These are phyloP conservation scores for Irineochytrium annulatum DNA, from an alignment of 192 early-diverging fungal genomes.

Conservation along the genomic window DNA sequence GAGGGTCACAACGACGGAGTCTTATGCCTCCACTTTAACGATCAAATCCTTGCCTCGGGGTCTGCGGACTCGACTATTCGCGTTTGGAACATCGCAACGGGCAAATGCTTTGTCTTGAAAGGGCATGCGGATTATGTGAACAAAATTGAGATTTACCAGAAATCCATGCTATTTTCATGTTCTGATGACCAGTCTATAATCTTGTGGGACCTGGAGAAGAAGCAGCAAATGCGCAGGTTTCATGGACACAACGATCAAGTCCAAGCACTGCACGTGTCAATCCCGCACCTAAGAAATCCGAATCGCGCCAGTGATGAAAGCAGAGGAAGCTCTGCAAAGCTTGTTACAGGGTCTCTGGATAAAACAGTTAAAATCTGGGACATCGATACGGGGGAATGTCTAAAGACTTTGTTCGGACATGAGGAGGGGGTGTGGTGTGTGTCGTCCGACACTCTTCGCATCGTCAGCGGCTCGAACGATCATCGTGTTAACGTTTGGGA, in stretches of 20 bases:
- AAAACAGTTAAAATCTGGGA: constrained; percentile 91
- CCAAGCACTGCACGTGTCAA: constrained; percentile 32
- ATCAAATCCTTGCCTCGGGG: constrained; percentile 77
- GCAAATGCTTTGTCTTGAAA: constrained; percentile 63
- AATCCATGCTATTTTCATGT: constrained; percentile 65
- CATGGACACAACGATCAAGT: constrained; percentile 45
- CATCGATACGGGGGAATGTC: constrained; percentile 71
- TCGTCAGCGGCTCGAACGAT: constrained; percentile 84
- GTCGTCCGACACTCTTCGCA: constrained; percentile 62
- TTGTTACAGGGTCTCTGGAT: constrained; percentile 89
- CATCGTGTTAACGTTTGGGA: constrained; percentile 92
- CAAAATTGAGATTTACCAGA: constrained; percentile 68
- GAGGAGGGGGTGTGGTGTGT: constrained; percentile 81
- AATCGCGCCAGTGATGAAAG: constrained; percentile 23
- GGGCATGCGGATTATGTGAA: constrained; percentile 94
- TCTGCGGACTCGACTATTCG: constrained; percentile 77
- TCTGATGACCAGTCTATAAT: constrained; percentile 82
- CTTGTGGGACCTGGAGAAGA: constrained; percentile 64
- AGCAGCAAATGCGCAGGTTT: constrained; percentile 60
- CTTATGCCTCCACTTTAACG: constrained; percentile 75
- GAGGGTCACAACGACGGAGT: constrained; percentile 76
- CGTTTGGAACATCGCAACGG: constrained; percentile 76
- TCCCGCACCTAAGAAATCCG: constrained; percentile 14
- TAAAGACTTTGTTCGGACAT: constrained; percentile 80
- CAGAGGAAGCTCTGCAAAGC: constrained; percentile 46